phyloP scores from a whole-genome alignment of 805 yeast genomes.

The Wickerhamomyces ciferrii region DNA sequence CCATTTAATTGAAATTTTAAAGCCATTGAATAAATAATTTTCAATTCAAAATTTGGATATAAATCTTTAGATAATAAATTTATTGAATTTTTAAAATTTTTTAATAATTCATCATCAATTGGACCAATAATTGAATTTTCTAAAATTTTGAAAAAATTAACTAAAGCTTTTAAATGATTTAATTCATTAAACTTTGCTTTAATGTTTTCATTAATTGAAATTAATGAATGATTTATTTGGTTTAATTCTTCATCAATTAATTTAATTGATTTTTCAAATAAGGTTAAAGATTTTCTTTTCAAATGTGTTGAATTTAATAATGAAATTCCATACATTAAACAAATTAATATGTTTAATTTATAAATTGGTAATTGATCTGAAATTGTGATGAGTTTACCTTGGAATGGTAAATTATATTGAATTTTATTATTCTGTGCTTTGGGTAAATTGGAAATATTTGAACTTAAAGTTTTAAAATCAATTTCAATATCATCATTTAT shows the following conservation, averaged over 20 bases:
- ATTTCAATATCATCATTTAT: not conserved
- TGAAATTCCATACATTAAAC: constrained; percentile 8
- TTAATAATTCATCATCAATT: not conserved
- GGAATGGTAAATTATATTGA: not conserved
- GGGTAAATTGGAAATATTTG: too few species aligned
- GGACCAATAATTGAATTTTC: constrained; percentile 6
- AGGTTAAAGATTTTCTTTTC: constrained; percentile 12
- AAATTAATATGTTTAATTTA: constrained; percentile 4
- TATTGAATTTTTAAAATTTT: constrained; percentile 3
- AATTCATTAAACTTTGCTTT: not conserved
- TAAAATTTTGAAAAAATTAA: constrained; percentile 9
- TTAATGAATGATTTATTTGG: not conserved
- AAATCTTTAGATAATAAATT: not conserved
- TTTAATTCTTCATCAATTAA: constrained; percentile 1
- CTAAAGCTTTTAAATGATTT: constrained; percentile 1
- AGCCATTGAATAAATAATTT: constrained; percentile 7
- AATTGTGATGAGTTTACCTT: not conserved
- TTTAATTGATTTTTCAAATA: constrained; percentile 1
- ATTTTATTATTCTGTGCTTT: too few species aligned
- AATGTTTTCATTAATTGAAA: not conserved
- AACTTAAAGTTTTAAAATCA: too few species aligned
- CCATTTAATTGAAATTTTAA: constrained; percentile 13
- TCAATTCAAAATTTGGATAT: not conserved
- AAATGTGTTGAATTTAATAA: constrained; percentile 13
- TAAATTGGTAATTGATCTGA: constrained; percentile 4